phyloP scores from a whole-genome alignment of 441 rosid genomes.

The Adansonia madagascariensis region DNA sequence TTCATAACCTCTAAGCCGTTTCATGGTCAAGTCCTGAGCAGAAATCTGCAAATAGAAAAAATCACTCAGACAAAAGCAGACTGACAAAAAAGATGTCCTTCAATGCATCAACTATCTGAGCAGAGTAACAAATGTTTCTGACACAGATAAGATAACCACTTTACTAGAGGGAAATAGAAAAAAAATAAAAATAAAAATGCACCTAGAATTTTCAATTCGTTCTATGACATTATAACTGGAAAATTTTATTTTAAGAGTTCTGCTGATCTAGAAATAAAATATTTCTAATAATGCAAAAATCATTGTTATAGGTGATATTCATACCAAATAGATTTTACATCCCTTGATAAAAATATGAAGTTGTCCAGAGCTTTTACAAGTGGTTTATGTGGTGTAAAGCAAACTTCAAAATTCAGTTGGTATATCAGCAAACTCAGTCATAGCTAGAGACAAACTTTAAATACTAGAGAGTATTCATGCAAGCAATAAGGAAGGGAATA shows the following conservation, averaged over 20 bases:
- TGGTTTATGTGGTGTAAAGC: not conserved
- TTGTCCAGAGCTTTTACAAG: not conserved
- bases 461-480: not conserved
- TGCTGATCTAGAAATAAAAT: not conserved
- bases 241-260: slow-evolving; percentile 13
- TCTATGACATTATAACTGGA: not conserved
- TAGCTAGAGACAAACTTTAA: not conserved
- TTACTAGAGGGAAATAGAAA: not conserved
- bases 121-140: not conserved
- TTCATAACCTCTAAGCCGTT: slow-evolving; percentile 82
- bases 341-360: slow-evolving; percentile 12
- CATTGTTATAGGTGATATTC: not conserved
- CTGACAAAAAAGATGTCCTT: not conserved
- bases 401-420: not conserved
- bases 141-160: not conserved
- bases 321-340: not conserved
- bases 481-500: not conserved
- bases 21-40: slow-evolving; percentile 80
- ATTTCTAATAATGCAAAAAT: not conserved
- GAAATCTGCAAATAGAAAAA: slow-evolving; percentile 61
- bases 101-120: not conserved
- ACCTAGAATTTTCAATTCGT: slow-evolving; percentile 2
- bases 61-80: slow-evolving; percentile 34
- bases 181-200: not conserved
- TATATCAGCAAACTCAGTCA: not conserved